A percentile compares a stretch with the other conserved stretches of the same genome.
phyloP scores from a whole-genome alignment of 352 stramenopile species.

The Phytopythium chamaehyphon region DNA sequence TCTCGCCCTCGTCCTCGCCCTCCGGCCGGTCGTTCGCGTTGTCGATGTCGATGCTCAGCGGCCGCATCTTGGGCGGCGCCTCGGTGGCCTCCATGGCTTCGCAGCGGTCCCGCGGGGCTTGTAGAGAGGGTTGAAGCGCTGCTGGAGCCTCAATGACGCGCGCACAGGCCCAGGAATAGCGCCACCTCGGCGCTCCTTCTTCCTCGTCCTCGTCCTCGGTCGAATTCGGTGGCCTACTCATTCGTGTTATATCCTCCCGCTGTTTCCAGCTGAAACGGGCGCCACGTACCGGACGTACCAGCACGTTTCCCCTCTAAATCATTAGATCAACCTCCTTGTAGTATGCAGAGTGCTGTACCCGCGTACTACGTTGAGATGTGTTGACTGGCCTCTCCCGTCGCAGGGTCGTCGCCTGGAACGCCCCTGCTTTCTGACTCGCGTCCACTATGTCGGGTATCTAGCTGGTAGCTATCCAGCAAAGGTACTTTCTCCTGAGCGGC shows the following conservation, averaged over 20 bases:
- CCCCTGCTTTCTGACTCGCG: conserved; percentile 2
- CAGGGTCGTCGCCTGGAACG: not conserved
- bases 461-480: not conserved
- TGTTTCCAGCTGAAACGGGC: too few relatives aligned
- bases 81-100: not conserved
- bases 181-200: not conserved
- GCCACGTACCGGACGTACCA: too few relatives aligned
- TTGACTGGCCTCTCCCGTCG: conserved; percentile 3
- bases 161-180: conserved; percentile 1
- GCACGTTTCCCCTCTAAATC: too few relatives aligned
- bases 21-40: conserved; percentile 27
- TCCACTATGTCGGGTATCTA: conserved; percentile 6
- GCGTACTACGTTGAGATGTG: too few relatives aligned
- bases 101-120: too few relatives aligned
- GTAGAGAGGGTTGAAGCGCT: too few relatives aligned
- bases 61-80: conserved; percentile 11
- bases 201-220: conserved; percentile 5
- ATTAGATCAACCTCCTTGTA: too few relatives aligned
- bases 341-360: too few relatives aligned
- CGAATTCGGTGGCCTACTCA: too few relatives aligned
- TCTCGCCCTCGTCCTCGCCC: conserved; percentile 19
- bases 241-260: too few relatives aligned
- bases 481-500: not conserved
- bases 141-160: too few relatives aligned
- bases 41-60: conserved; percentile 35